These are phyloP conservation scores for Calocybe indica DNA, from an alignment of 768 basidiomycete species.

Conservation along the genomic window DNA sequence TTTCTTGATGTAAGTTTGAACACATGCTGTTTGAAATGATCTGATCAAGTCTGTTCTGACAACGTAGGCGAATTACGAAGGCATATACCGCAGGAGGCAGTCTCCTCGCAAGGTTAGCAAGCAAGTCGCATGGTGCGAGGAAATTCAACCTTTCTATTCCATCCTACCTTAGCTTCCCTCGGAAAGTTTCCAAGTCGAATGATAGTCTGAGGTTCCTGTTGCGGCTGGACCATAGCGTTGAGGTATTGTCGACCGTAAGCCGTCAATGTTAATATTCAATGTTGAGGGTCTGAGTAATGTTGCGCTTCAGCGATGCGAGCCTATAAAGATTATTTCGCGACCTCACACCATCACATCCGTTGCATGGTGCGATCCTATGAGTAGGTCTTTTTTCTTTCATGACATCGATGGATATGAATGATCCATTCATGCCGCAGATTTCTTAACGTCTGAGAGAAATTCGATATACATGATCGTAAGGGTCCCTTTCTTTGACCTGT, in stretches of 20 bases:
- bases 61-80: not conserved
- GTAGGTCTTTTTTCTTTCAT: not conserved
- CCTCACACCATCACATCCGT: slow-evolving; percentile 7
- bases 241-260: not conserved
- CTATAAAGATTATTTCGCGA: slow-evolving; percentile 3
- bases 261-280: not conserved
- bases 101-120: not conserved
- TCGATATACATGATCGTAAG: slow-evolving; percentile 9
- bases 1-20: not conserved
- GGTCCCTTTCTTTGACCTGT: not conserved
- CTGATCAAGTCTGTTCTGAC: not conserved
- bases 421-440: not conserved
- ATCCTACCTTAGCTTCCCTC: not conserved
- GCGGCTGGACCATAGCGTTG: slow-evolving; percentile 6
- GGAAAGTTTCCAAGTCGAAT: slow-evolving; percentile 1
- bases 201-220: slow-evolving; percentile 4
- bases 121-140: slow-evolving; percentile 8
- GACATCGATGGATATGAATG: not conserved
- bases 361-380: slow-evolving; percentile 3
- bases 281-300: not conserved
- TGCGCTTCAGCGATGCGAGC: not conserved
- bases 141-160: not conserved
- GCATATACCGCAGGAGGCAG: not conserved
- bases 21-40: no score
- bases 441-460: slow-evolving; percentile 8